These are phyloP conservation scores for Pseudogymnoascus sp. DNA, from an alignment of 2,329 filamentous ascomycete genomes.

Conservation along the genomic window DNA sequence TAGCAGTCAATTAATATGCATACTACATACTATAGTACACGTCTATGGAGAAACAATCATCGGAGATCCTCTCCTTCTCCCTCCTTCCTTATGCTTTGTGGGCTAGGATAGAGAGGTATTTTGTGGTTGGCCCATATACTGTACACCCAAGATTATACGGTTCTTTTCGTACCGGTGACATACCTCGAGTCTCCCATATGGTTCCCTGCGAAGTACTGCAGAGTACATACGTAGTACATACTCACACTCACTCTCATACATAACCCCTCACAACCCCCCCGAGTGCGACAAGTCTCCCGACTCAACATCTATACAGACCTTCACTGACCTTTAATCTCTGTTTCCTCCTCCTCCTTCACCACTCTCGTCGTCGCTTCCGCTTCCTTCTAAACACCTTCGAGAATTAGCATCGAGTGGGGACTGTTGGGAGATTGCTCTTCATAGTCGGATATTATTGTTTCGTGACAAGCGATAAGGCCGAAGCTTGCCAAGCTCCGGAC, in stretches of 20 bases:
- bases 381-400: neutral
- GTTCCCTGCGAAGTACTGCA: neutral
- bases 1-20: neutral
- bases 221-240: neutral
- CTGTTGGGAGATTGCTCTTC: neutral
- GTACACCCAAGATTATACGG: no score
- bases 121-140: neutral
- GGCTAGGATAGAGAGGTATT: neutral
- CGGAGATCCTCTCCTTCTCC: neutral
- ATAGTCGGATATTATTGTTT: conserved; percentile 1
- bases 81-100: no score
- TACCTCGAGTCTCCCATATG: neutral
- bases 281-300: neutral
- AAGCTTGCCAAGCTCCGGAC: neutral
- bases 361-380: neutral
- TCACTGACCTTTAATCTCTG: neutral
- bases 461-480: neutral
- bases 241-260: neutral
- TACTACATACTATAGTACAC: neutral
- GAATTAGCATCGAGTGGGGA: neutral
- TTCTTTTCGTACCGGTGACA: neutral
- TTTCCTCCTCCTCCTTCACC: neutral
- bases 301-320: neutral
- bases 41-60: conserved; percentile 4
- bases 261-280: conserved; percentile 4